A percentile compares a stretch with the other conserved stretches of the same genome.
Conservation (phyloP, 768 basidiomycete species). For the Phaeotremella fagi region DNA sequence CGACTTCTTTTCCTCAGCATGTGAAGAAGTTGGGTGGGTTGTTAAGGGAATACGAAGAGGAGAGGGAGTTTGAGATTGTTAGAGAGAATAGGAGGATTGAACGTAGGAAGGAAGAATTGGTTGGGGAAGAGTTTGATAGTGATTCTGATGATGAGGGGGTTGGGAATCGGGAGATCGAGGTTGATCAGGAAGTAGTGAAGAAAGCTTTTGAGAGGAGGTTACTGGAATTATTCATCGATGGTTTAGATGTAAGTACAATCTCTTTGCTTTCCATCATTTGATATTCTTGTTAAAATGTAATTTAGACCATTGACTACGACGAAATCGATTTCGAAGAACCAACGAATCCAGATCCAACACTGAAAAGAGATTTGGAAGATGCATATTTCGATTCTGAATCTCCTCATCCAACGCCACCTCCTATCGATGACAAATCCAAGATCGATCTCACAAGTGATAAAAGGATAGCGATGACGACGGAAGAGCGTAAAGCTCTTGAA, state of each 20-base stretch:
- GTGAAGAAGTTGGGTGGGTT: slow-evolving; percentile 49
- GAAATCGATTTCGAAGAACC: slow-evolving; percentile 42
- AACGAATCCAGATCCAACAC: slow-evolving; percentile 27
- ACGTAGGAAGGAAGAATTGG: slow-evolving; percentile 57
- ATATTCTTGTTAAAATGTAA: not conserved
- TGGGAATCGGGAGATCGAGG: slow-evolving; percentile 6
- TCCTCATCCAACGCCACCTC: slow-evolving; percentile 19
- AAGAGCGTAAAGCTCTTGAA: no score
- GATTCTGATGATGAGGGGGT: slow-evolving; percentile 49
- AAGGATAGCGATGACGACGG: slow-evolving; percentile 1
- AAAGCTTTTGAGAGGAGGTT: slow-evolving; percentile 37
- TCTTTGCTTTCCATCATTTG: not conserved
- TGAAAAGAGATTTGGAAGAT: slow-evolving; percentile 35
- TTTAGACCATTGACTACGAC: slow-evolving; percentile 41
- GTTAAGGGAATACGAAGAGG: slow-evolving; percentile 61
- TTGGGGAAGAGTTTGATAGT: slow-evolving; percentile 75
- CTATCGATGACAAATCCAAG: not conserved
- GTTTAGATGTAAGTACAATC: slow-evolving; percentile 42
- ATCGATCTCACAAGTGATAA: not conserved
- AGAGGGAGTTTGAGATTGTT: slow-evolving; percentile 50
- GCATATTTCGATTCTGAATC: slow-evolving; percentile 44
- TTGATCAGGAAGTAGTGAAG: slow-evolving; percentile 34
- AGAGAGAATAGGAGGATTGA: slow-evolving; percentile 49
- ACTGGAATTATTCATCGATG: slow-evolving; percentile 45
- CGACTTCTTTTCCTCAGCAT: slow-evolving; percentile 17